These are phyloP conservation scores for Corchorus olitorius DNA, from an alignment of 345 rosid genomes.

Conservation along the genomic window DNA sequence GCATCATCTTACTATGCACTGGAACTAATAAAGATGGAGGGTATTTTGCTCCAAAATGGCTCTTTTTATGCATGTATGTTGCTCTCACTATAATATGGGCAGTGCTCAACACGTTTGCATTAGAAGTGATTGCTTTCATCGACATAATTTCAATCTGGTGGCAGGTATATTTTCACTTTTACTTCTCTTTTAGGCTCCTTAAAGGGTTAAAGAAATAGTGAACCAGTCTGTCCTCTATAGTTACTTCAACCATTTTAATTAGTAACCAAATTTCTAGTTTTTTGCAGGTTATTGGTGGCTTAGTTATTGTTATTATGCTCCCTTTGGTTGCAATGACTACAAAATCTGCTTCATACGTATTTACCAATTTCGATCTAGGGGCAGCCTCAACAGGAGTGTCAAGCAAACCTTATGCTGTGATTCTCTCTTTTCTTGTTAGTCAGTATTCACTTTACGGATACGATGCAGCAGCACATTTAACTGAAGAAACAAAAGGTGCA, in stretches of 20 bases:
- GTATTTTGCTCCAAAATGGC: conserved; percentile 56
- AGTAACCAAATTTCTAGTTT: neutral
- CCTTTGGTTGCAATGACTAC: conserved; percentile 54
- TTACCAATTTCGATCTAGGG: conserved; percentile 48
- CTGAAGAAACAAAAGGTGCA: conserved; percentile 71
- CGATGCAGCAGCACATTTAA: conserved; percentile 67
- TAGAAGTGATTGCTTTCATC: conserved; percentile 61
- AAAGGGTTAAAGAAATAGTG: too few relatives aligned
- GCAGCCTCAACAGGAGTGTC: conserved; percentile 51
- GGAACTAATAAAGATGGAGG: conserved; percentile 68
- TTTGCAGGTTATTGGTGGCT: conserved; percentile 53
- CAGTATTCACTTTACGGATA: conserved; percentile 65
- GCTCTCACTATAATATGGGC: conserved; percentile 63
- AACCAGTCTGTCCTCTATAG: neutral
- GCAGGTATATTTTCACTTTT: conserved; percentile 45
- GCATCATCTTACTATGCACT: conserved; percentile 53
- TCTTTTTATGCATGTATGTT: conserved; percentile 60
- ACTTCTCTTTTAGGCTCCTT: neutral
- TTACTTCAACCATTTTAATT: neutral
- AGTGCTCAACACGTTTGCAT: conserved; percentile 57
- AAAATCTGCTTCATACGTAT: conserved; percentile 56
- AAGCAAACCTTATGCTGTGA: conserved; percentile 55
- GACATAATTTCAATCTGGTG: conserved; percentile 70
- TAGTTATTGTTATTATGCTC: conserved; percentile 57
- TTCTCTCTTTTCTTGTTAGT: conserved; percentile 59